A percentile compares a stretch with the other conserved stretches of the same genome.
These are phyloP conservation scores for Thozetella sp. DNA, from an alignment of 495 filamentous ascomycete species.

Conservation along the genomic window DNA sequence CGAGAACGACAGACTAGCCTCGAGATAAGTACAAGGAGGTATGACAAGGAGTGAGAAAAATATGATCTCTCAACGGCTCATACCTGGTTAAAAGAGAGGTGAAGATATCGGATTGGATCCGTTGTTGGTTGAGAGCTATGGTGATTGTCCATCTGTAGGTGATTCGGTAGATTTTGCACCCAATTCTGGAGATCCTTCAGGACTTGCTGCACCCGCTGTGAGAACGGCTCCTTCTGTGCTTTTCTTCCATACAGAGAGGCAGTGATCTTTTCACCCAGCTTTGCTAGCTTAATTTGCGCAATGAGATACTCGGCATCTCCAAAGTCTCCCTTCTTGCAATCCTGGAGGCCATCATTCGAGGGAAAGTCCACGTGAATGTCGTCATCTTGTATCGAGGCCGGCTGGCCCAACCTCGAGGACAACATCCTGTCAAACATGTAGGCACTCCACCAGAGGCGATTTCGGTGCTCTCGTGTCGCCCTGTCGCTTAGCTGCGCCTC, in stretches of 20 bases:
- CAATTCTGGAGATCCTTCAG: conserved; percentile 46
- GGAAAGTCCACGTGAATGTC: conserved; percentile 50
- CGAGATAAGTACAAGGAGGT: neutral
- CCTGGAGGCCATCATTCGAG: conserved; percentile 29
- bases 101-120: neutral
- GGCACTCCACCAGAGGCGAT: conserved; percentile 13
- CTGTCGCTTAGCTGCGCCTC: conserved; percentile 48
- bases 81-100: neutral
- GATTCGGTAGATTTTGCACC: conserved; percentile 44
- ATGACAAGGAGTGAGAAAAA: neutral
- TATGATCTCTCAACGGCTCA: neutral
- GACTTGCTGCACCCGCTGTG: neutral
- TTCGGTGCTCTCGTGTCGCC: conserved; percentile 44
- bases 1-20: neutral
- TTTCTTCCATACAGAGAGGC: conserved; percentile 41
- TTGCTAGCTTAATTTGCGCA: neutral
- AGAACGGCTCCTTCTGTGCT: neutral
- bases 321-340: neutral
- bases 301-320: neutral
- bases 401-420: conserved; percentile 47
- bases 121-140: conserved; percentile 3
- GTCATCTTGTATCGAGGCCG: conserved; percentile 46
- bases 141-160: conserved; percentile 38
- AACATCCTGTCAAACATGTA: conserved; percentile 52
- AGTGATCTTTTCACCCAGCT: conserved; percentile 16